Percentiles rank a stretch among this genome's conserved stretches.
Conservation (phyloP, 2,329 filamentous ascomycete species). For the Aotearoamyces nothofagi region DNA sequence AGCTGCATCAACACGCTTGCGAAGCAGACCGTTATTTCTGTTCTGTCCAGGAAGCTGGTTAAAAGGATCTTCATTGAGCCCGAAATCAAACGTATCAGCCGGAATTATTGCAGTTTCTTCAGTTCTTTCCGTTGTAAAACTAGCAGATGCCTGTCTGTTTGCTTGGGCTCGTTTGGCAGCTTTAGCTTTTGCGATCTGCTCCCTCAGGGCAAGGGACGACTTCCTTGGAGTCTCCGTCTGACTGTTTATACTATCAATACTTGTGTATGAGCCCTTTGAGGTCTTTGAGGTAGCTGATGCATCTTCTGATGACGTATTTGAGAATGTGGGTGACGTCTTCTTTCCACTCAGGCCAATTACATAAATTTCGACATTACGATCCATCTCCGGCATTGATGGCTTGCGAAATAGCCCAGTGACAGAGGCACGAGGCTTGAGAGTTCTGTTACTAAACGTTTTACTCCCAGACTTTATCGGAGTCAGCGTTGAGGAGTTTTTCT, state of each 20-base stretch:
- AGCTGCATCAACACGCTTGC: conserved; percentile 57
- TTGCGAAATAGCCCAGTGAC: conserved; percentile 39
- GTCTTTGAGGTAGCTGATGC: conserved; percentile 7
- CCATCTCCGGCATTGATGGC: conserved; percentile 29
- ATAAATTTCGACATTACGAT: conserved; percentile 21
- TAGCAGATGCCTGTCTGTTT: conserved; percentile 20
- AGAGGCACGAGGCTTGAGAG: conserved; percentile 35
- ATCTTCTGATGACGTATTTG: conserved; percentile 13
- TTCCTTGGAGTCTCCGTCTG: conserved; percentile 35
- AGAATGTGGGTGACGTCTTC: conserved; percentile 13
- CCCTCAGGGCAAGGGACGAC: conserved; percentile 67
- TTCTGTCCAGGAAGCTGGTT: conserved; percentile 44
- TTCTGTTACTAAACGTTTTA: conserved; percentile 29
- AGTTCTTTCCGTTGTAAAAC: conserved; percentile 8
- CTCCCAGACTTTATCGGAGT: conserved; percentile 22
- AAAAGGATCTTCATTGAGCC: conserved; percentile 50
- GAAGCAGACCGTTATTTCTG: conserved; percentile 49
- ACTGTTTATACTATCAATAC: conserved; percentile 14
- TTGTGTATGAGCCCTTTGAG: not conserved
- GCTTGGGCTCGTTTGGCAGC: conserved; percentile 51
- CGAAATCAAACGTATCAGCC: conserved; percentile 41
- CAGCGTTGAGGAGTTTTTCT: conserved; percentile 13
- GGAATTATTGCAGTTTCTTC: conserved; percentile 27
- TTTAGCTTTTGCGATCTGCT: conserved; percentile 87
- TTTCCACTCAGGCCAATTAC: conserved; percentile 11